Conservation (phyloP, 177 flowering plant genomes). For the Vitis hybrid region DNA sequence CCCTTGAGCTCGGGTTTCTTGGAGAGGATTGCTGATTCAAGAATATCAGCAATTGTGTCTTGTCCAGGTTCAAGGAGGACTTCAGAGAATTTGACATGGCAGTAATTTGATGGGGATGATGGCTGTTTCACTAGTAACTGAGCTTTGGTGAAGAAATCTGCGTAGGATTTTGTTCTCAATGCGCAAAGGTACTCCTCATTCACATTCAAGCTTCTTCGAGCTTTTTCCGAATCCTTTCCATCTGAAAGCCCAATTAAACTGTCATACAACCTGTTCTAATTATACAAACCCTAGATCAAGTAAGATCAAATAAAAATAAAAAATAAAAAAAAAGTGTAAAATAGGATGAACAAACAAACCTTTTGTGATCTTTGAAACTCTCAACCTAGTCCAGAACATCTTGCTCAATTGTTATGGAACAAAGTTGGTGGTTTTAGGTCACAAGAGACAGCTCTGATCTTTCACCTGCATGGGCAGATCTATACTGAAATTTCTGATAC, state of each 20-base stretch:
- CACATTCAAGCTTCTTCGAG: conserved; percentile 31
- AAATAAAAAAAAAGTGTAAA: no score
- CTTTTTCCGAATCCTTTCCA: conserved; percentile 19
- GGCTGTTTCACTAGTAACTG: conserved; percentile 35
- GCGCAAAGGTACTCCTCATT: conserved; percentile 62
- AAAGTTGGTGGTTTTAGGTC: conserved; percentile 1
- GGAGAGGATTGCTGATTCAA: conserved; percentile 40
- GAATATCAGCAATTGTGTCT: conserved; percentile 39
- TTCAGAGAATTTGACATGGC: conserved; percentile 24
- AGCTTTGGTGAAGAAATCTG: conserved; percentile 49
- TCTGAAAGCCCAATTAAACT: conserved; percentile 21
- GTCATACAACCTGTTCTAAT: neutral
- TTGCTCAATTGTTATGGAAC: neutral
- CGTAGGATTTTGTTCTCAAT: conserved; percentile 58
- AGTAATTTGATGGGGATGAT: conserved; percentile 17
- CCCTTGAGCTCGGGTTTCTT: conserved; percentile 36
- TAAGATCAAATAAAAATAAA: neutral
- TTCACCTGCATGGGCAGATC: conserved; percentile 5
- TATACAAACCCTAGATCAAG: neutral
- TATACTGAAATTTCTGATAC: neutral
- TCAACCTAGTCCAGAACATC: conserved; percentile 41
- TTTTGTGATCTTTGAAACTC: conserved; percentile 26
- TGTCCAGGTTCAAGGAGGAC: conserved; percentile 60
- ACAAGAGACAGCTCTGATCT: neutral
- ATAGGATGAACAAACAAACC: conserved; percentile 20